Evolutionary conservation across 75 land plant species (phyloP), one percentile per base, ranked within the genome.

Genomic region (Adiantum capillusveneris): DNA sequence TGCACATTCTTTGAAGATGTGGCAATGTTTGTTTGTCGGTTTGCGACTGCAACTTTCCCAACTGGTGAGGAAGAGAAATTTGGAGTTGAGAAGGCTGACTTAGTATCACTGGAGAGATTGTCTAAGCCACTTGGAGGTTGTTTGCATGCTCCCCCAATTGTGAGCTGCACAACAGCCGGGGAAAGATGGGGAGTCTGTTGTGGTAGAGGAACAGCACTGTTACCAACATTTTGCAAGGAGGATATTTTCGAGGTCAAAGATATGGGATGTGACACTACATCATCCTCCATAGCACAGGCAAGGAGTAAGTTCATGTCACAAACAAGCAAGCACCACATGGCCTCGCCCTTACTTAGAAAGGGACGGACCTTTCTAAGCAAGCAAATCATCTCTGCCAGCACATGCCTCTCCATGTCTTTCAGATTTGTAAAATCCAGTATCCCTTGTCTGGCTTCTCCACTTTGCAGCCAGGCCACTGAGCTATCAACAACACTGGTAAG

Each of bases 271-370:
- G 49, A 14, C 14, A 17, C 17, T 6, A 17, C 49, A 61, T 67
- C 78, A 41, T 66, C 60, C 50, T 84, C 79, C 81, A 84, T 84
- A 25, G 78, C 70, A 63, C 84, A 77, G n/a, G 87, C 84, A 61
- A 68, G 81, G 34, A 75, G 65, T 6, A 85, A 71, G 67, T 82
- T 79, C 88, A 85, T 81, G 50, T 85, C 88, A 75, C 77, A 72
- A 11, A 82, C 68, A 21, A 85, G 65, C 48, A 85, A 66, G 70
- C 80, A 85, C 88, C 85, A 85, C 88, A 82, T 81, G 52, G 88
- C 88, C 69, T 85, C 88, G 14, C 85, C 85, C 11, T 58, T 76
- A 66, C 85, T 79, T 25, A 85, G 66, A 59, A 68, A 73, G 27
- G 88, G 85, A 44, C 82, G 69, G 51, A 81, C 63, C 43, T 69